Base-by-base conservation (phyloP, 78 protist genomes). In the Guillardia theta region DNA sequence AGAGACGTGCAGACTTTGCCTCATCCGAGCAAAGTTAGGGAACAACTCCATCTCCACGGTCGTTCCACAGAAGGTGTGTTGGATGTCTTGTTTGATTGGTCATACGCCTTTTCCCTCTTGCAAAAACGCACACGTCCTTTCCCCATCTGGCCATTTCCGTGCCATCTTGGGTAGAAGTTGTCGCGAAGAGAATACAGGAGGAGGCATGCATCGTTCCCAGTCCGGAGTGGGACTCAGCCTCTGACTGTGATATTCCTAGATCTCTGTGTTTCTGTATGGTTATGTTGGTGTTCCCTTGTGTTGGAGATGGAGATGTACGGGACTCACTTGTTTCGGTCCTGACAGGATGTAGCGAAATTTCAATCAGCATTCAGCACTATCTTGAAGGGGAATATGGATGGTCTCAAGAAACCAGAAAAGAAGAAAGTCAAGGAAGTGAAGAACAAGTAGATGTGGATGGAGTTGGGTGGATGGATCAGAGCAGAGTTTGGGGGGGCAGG, bases 1-100 rank as follows among this genome's bases (percentile, higher is more conserved):
- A 0, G 39, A 27, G 70, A 58, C 6, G 1, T 9, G 2, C 70
- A 58, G 70, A 6, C 83, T 70, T 36, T 70, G 83, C 41, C 41
- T 70, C n/a, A 70, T 70, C 83, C 83, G 83, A 36, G 83, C 83
- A 24, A 70, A 70, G 83, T 22, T 70, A 22, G 83, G 83, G 46
- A 70, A 70, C 83, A 24, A 70, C 41, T 15, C 45, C 83, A 70
- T 70, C 83, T 70, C 83, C 45, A 70, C 83, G 0, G 83, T 70
- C 41, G 83, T 70, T 24, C 83, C 83, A 18, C 83, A 22, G 36
- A 70, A 70, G 70, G 70, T 58, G 27, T 58, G 39, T 30, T 50
- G 15, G 58, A 15, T 50, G 58, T 50, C 58, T 19, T 50, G 10
- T 50, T 15, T 50, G 58, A 15, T 50, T 10, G 58, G 58, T 50